phyloP scores from a whole-genome alignment of 2,329 filamentous ascomycete genomes.

The Fusarium heterosporum region DNA sequence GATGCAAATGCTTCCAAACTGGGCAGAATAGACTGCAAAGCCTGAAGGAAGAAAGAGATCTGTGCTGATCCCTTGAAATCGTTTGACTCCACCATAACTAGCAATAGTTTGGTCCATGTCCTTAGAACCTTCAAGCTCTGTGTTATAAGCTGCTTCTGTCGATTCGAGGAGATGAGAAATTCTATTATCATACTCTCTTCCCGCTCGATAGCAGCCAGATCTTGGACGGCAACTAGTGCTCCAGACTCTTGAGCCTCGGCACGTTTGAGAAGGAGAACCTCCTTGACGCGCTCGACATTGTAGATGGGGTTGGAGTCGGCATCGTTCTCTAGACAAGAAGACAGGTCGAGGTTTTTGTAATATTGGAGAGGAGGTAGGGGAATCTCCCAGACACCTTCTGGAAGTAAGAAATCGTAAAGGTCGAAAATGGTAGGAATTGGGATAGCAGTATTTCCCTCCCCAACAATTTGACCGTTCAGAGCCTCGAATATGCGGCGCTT shows the following conservation, averaged over 20 bases:
- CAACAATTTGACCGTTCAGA: conserved; percentile 79
- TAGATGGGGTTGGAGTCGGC: conserved; percentile 70
- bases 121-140: conserved; percentile 76
- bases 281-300: conserved; percentile 76
- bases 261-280: conserved; percentile 78
- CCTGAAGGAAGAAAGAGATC: conserved; percentile 84
- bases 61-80: conserved; percentile 80
- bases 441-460: conserved; percentile 73
- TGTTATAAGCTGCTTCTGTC: conserved; percentile 66
- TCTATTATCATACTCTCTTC: conserved; percentile 72
- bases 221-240: conserved; percentile 62
- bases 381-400: conserved; percentile 63
- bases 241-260: conserved; percentile 68
- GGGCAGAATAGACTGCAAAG: conserved; percentile 87
- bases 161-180: conserved; percentile 73
- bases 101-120: conserved; percentile 86
- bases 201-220: conserved; percentile 62
- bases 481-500: conserved; percentile 77
- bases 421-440: conserved; percentile 85
- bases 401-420: conserved; percentile 85
- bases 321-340: conserved; percentile 71
- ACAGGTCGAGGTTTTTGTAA: conserved; percentile 75
- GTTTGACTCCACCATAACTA: conserved; percentile 84
- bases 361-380: conserved; percentile 66
- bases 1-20: conserved; percentile 83